A percentile compares a stretch with the other conserved stretches of the same genome.
Evolutionary conservation across 129 eudicot species (phyloP).

Genomic region (Flaveria bidentis): DNA sequence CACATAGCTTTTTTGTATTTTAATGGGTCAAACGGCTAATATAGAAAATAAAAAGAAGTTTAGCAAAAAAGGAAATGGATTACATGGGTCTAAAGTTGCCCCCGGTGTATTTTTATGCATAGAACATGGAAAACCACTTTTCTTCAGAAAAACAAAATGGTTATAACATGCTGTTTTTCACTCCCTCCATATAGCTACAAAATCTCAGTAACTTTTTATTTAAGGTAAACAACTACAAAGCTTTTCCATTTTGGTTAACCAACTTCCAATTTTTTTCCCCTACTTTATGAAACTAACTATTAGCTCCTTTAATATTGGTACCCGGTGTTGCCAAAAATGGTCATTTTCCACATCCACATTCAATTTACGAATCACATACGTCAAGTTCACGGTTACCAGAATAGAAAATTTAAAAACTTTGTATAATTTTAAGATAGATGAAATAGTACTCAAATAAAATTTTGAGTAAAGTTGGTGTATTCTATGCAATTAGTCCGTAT

Average conservation of each 20-base stretch:
- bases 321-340: not conserved
- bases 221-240: not conserved
- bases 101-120: not conserved
- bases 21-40: not conserved
- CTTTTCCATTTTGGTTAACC: not conserved
- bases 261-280: not conserved
- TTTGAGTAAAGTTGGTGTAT: not conserved
- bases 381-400: not conserved
- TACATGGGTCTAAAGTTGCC: no score
- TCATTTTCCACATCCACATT: not conserved
- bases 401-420: not conserved
- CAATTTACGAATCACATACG: not conserved
- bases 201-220: not conserved
- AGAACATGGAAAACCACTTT: not conserved
- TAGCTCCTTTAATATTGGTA: not conserved
- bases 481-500: not conserved
- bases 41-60: not conserved
- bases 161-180: not conserved
- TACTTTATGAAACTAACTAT: not conserved
- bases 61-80: not conserved
- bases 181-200: not conserved
- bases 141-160: not conserved
- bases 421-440: not conserved
- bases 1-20: not conserved
- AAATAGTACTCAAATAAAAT: not conserved